Percentiles rank a stretch among this genome's conserved stretches.
Conservation (phyloP, 768 basidiomycete species). For the Clitopilus hobsonii region DNA sequence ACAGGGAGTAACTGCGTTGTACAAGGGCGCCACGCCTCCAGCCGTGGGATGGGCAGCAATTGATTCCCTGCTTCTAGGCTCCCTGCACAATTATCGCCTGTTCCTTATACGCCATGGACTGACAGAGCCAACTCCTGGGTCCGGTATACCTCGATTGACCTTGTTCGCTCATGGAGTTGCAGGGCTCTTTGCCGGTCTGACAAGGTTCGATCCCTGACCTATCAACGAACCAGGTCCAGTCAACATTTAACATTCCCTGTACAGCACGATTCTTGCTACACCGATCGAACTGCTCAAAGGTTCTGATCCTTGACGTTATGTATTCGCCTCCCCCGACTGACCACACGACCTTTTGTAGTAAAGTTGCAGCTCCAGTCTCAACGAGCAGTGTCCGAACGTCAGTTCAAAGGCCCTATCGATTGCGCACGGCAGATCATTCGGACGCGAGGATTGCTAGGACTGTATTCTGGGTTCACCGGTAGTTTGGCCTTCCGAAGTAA, state of each 20-base stretch:
- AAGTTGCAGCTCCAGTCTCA: conserved; percentile 67
- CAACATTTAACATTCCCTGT: conserved; percentile 2
- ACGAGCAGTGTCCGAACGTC: conserved; percentile 42
- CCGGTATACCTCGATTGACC: conserved; percentile 47
- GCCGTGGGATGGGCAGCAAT: conserved; percentile 71
- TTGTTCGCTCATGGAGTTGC: conserved; percentile 61
- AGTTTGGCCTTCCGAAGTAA: conserved; percentile 69
- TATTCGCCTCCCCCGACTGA: conserved; percentile 30
- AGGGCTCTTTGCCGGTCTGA: conserved; percentile 64
- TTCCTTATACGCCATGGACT: conserved; percentile 47
- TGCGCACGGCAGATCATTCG: conserved; percentile 60
- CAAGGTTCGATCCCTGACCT: conserved; percentile 42
- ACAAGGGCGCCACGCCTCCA: conserved; percentile 72
- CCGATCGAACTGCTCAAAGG: conserved; percentile 80
- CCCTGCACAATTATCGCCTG: conserved; percentile 69
- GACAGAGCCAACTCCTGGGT: conserved; percentile 45
- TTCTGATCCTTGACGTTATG: conserved; percentile 10
- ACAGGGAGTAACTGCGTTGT: conserved; percentile 60
- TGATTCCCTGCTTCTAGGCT: conserved; percentile 66
- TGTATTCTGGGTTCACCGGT: conserved; percentile 75
- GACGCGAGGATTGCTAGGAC: conserved; percentile 56
- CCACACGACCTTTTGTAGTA: conserved; percentile 44
- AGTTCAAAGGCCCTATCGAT: conserved; percentile 63
- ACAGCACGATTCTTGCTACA: conserved; percentile 64
- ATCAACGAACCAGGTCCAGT: conserved; percentile 2